Percentiles rank a stretch among this genome's conserved stretches.
phyloP scores from a whole-genome alignment of 352 stramenopile genomes.

The Pythium volutum region DNA sequence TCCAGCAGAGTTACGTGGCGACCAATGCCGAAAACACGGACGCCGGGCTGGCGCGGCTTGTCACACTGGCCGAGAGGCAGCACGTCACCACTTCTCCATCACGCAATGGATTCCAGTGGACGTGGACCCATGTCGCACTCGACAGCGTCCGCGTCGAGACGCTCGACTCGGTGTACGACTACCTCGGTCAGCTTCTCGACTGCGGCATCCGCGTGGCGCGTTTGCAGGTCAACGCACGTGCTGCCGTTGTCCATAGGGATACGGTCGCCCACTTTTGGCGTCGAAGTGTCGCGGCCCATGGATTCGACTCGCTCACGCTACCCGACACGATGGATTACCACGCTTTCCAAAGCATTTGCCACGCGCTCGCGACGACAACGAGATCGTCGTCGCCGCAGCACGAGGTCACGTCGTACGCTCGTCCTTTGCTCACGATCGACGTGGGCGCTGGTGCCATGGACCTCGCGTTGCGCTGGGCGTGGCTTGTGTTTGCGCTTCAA shows the following conservation, averaged over 20 bases:
- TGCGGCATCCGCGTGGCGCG: not conserved
- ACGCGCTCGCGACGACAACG: not conserved
- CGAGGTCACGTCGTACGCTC: not conserved
- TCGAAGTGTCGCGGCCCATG: not conserved
- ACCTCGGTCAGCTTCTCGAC: not conserved
- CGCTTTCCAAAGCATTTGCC: not conserved
- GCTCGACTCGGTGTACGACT: not conserved
- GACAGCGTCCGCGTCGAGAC: not conserved
- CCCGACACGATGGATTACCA: not conserved
- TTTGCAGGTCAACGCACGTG: not conserved
- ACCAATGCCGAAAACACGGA: not conserved
- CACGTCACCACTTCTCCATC: not conserved
- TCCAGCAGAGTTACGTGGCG: not conserved
- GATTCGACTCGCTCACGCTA: not conserved
- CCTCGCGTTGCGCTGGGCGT: not conserved
- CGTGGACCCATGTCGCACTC: not conserved
- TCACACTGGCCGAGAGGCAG: not conserved
- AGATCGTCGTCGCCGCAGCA: too few species aligned
- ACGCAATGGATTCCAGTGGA: too few species aligned
- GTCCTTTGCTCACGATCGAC: not conserved
- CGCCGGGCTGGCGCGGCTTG: slow-evolving; percentile 2
- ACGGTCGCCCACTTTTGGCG: not conserved
- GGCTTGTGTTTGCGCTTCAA: not conserved
- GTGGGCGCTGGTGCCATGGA: not conserved
- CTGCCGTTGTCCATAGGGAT: not conserved